Base-by-base conservation (phyloP, 192 early-diverging fungal genomes). In the Linnemannia schmuckeri region DNA sequence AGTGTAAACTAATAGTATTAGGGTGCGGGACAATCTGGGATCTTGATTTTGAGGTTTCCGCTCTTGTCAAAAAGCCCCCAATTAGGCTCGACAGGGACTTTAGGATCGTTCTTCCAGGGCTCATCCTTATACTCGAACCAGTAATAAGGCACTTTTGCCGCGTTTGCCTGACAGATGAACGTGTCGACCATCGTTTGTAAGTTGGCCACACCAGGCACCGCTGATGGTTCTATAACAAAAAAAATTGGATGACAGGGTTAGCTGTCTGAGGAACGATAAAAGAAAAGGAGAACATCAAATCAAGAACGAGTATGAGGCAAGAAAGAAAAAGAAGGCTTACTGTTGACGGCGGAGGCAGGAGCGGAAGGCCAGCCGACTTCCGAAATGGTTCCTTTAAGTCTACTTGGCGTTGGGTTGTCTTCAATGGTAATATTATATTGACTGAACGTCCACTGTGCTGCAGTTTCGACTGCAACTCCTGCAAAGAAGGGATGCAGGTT, bases 401-500 rank as follows among this genome's bases (percentile, higher is more conserved):
- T 73, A 17, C 84, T 87, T 12, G 57, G 37, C 12, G 78, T 82
- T 0, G 93, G 91, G n/a, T 89, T 76, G 1, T 78, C 87, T 38
- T 42, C 47, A 30, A 91, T 87, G 37, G 88, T 74, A 33, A 89
- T 69, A 40, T 93, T 75, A 55, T 88, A 89, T 70, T 93, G 91
- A 42, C 78, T 72, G 55, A 94, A 89, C 27, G 92, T 88, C 89
- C 91, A 93, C 73, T 79, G 74, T 72, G 91, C 90, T 13, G 91
- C 91, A 5, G 82, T 82, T 13, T 89, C 75, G 22, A 91, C 89
- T 37, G 74, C 69, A 9, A 80, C 85, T 75, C 91, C 93, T 72
- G 90, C 90, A 91, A 93, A 94, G 90, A 92, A 95, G 6, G 94
- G 94, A 89, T 94, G 93, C 35, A 92, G 89, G 76, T 95, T 92